These are phyloP conservation scores for Fusarium sp. DNA, from an alignment of 2,329 filamentous ascomycete species.

Conservation along the genomic window DNA sequence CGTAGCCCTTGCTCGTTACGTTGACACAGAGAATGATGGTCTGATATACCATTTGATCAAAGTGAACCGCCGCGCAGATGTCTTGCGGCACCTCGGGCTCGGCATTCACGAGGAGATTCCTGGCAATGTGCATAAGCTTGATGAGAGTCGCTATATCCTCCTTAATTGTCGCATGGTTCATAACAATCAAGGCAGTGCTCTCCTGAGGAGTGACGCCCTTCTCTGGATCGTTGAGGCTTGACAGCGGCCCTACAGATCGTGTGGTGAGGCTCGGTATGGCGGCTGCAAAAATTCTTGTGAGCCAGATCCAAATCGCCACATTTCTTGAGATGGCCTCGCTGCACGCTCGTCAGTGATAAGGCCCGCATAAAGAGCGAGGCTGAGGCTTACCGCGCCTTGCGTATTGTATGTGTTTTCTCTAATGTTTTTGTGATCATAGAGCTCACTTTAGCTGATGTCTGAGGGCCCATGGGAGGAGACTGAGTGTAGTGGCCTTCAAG, in stretches of 20 bases:
- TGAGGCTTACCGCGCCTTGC: slow-evolving; percentile 62
- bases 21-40: slow-evolving; percentile 72
- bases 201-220: slow-evolving; percentile 68
- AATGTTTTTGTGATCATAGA: slow-evolving; percentile 67
- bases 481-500: slow-evolving; percentile 69
- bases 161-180: slow-evolving; percentile 67
- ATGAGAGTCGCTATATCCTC: slow-evolving; percentile 70
- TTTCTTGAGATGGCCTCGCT: slow-evolving; percentile 69
- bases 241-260: slow-evolving; percentile 65
- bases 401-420: slow-evolving; percentile 69
- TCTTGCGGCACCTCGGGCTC: slow-evolving; percentile 72
- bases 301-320: slow-evolving; percentile 71
- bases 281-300: slow-evolving; percentile 67
- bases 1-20: slow-evolving; percentile 72
- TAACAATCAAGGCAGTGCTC: slow-evolving; percentile 68
- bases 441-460: slow-evolving; percentile 62
- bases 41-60: slow-evolving; percentile 72
- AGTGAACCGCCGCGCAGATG: slow-evolving; percentile 69
- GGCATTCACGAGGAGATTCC: slow-evolving; percentile 70
- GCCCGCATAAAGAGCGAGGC: background rate
- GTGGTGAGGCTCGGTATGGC: slow-evolving; percentile 68
- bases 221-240: slow-evolving; percentile 61
- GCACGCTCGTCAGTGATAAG: slow-evolving; percentile 18
- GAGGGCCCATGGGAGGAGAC: slow-evolving; percentile 64
- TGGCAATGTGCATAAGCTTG: slow-evolving; percentile 72